These are phyloP conservation scores for Teunomyces tritomae DNA, from an alignment of 805 yeast genomes.

Conservation along the genomic window DNA sequence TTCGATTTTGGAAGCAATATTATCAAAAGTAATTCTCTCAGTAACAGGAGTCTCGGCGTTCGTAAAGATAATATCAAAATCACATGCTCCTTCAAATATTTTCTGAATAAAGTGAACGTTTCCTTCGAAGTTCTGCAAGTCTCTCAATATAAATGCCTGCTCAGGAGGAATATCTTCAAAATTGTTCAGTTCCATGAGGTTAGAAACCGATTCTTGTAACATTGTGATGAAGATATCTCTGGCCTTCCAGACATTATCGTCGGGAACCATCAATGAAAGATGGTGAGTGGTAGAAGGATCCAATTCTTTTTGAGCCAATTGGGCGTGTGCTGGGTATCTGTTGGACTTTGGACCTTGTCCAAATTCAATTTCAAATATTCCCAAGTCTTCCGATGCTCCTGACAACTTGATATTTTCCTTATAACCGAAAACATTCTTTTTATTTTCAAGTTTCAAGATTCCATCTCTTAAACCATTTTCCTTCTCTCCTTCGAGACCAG, in stretches of 20 bases:
- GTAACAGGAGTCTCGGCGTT: constrained; percentile 36
- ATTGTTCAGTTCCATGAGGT: constrained; percentile 30
- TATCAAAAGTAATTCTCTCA: constrained; percentile 37
- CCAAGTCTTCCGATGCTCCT: constrained; percentile 59
- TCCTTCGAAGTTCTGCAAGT: constrained; percentile 61
- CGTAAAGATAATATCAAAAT: constrained; percentile 68
- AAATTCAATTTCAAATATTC: constrained; percentile 60
- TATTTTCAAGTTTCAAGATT: constrained; percentile 24
- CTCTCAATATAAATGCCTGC: constrained; percentile 54
- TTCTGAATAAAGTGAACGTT: constrained; percentile 80
- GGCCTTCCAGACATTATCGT: constrained; percentile 72
- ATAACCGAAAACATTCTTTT: constrained; percentile 25
- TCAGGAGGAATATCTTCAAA: constrained; percentile 40
- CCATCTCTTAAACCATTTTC: constrained; percentile 16
- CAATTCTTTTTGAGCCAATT: constrained; percentile 34
- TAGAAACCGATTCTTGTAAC: constrained; percentile 64
- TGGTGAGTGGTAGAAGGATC: constrained; percentile 67
- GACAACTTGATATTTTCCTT: constrained; percentile 39
- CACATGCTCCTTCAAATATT: constrained; percentile 67
- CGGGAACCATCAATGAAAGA: constrained; percentile 67
- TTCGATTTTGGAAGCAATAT: constrained; percentile 35
- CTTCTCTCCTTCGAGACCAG: constrained; percentile 66
- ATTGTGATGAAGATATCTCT: constrained; percentile 69
- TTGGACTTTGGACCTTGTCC: constrained; percentile 52
- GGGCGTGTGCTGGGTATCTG: constrained; percentile 35